Evolutionary conservation across 2,329 filamentous ascomycete species (phyloP), one percentile per base, ranked within the genome.

Genomic region (Penicillium nordicum): DNA sequence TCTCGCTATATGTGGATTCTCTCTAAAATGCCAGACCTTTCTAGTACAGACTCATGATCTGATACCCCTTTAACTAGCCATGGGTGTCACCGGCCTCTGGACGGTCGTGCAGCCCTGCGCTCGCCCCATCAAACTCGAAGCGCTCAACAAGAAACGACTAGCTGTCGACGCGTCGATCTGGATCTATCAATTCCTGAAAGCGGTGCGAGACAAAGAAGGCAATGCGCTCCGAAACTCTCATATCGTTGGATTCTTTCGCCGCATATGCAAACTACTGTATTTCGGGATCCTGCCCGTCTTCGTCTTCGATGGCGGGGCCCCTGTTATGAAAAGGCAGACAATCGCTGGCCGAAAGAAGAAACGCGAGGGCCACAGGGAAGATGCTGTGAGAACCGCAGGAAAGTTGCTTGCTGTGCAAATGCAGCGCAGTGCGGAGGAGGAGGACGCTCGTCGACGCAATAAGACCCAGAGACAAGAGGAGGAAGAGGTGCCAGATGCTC

Each of bases 141-240:
- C 93, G 14, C 86, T 99, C 58, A 97, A 97, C 74, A 90, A 89
- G 66, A 97, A 96, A 77, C 91, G 94, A 16, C 88, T 99, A 48
- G 95, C 94, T 45, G 91, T 99, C 64, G 94, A 99, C 77, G 94
- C 95, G 57, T 97, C 92, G 12, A 99, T 99, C 72, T 99, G 94
- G 94, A 97, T 99, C 67, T 99, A 99, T 80, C 94, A 99, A 72
- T 99, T 99, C 70, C 85, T 99, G 67, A 99, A 99, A 78, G 94
- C 95, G 10, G 94, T 99, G 11, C 92, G 94, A 67, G 94, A 99
- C 77, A 97, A 97, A 70, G 94, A 99, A 76, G 94, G 94, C 52
- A 96, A 99, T 70, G 94, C 94, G 1, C 81, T 99, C 50, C 90
- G 92, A 62, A 99, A 97, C 78, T 93, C 90, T 30, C 94, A 99